A percentile compares a stretch with the other conserved stretches of the same genome.
Conservation (phyloP, 2,329 filamentous ascomycete species). For the Chaetothyriales sp. region DNA sequence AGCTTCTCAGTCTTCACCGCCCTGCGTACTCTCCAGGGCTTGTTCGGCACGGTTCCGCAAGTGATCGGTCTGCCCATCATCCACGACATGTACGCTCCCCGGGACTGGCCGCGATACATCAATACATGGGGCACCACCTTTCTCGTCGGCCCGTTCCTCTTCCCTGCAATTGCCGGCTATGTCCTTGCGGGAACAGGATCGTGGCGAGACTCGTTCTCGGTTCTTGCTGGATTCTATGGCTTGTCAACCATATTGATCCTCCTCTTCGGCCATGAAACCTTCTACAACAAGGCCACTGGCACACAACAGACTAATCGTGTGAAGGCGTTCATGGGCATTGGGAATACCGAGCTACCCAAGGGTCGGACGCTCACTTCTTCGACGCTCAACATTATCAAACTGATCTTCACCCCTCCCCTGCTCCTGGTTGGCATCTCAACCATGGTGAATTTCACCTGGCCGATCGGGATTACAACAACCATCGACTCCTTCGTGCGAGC, state of each 20-base stretch:
- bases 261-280: constrained; percentile 24
- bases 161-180: constrained; percentile 25
- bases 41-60: constrained; percentile 27
- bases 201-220: constrained; percentile 23
- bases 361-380: constrained; percentile 17
- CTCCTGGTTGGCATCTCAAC: constrained; percentile 16
- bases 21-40: constrained; percentile 25
- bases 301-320: constrained; percentile 9
- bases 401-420: constrained; percentile 9
- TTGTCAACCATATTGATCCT: constrained; percentile 22
- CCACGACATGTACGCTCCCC: constrained; percentile 23
- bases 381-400: constrained; percentile 20
- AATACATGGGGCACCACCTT: constrained; percentile 28
- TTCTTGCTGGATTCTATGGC: constrained; percentile 24
- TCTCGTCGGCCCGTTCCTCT: constrained; percentile 25
- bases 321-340: constrained; percentile 21
- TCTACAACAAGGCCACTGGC: constrained; percentile 13
- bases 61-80: constrained; percentile 27
- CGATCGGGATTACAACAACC: constrained; percentile 26
- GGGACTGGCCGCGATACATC: constrained; percentile 26
- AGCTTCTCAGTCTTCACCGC: constrained; percentile 27
- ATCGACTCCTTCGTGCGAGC: constrained; percentile 22
- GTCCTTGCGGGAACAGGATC: constrained; percentile 19
- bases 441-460: constrained; percentile 26
- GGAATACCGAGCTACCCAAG: constrained; percentile 20